These are phyloP conservation scores for Exophiala bonariae DNA, from an alignment of 2,329 filamentous ascomycete species.

Conservation along the genomic window DNA sequence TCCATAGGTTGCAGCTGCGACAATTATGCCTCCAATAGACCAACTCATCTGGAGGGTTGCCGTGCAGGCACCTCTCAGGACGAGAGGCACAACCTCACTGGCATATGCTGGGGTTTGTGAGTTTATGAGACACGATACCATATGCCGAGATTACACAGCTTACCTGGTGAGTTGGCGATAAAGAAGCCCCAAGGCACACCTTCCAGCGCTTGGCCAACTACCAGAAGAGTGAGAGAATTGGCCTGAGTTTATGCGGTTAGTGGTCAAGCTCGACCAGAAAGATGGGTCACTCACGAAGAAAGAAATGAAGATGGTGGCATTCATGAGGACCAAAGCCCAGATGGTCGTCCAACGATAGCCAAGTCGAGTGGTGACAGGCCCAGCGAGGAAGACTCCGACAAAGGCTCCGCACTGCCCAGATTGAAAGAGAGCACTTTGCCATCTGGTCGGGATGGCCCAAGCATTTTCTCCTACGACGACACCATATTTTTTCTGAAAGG, in stretches of 20 bases:
- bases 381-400: slow-evolving; percentile 59
- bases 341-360: slow-evolving; percentile 63
- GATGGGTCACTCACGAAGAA: slow-evolving; percentile 50
- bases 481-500: slow-evolving; percentile 43
- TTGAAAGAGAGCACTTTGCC: slow-evolving; percentile 58
- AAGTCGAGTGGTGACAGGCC: slow-evolving; percentile 59
- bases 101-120: slow-evolving; percentile 65
- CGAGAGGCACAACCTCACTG: slow-evolving; percentile 60
- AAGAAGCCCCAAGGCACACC: slow-evolving; percentile 66
- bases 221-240: slow-evolving; percentile 44
- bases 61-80: slow-evolving; percentile 57
- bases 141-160: no score
- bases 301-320: slow-evolving; percentile 60
- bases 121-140: no score
- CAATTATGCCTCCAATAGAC: slow-evolving; percentile 62
- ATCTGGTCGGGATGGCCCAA: slow-evolving; percentile 42
- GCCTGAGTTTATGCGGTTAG: slow-evolving; percentile 26
- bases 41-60: slow-evolving; percentile 67
- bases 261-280: slow-evolving; percentile 4
- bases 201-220: slow-evolving; percentile 58
- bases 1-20: slow-evolving; percentile 55
- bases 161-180: slow-evolving; percentile 64
- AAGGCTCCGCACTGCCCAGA: slow-evolving; percentile 60
- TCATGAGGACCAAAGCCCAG: slow-evolving; percentile 55
- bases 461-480: slow-evolving; percentile 25